phyloP scores from a whole-genome alignment of 768 basidiomycete genomes.

The Exsudoporus frostii region DNA sequence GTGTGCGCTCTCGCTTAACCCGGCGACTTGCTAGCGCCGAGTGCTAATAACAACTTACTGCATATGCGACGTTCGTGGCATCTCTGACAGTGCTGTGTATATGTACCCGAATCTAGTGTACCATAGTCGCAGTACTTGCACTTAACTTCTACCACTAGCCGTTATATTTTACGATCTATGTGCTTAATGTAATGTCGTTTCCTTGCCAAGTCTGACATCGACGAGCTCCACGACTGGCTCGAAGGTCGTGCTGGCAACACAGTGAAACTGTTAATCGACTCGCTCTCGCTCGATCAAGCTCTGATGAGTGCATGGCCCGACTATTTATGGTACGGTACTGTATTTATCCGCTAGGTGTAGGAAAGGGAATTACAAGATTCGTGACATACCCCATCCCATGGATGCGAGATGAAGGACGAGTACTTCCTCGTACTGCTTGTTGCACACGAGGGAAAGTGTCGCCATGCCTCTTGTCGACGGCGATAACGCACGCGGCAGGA shows the following conservation, averaged over 20 bases:
- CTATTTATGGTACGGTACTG: neutral
- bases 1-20: neutral
- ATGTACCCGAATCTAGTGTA: neutral
- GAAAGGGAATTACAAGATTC: neutral
- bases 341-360: neutral
- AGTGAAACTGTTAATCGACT: neutral
- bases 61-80: neutral
- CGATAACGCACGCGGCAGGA: neutral
- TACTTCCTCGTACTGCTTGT: neutral
- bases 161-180: neutral
- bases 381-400: neutral
- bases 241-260: neutral
- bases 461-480: neutral
- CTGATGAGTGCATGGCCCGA: too few relatives aligned
- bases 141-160: too few relatives aligned
- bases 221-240: neutral
- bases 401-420: too few relatives aligned
- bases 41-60: neutral
- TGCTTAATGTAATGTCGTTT: neutral
- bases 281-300: neutral
- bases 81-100: neutral
- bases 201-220: neutral
- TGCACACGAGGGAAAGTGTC: neutral
- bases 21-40: neutral
- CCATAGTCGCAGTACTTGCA: neutral